Evolutionary conservation across 164 flowering plant species (phyloP).

Genomic region (Stephania cephalantha): DNA sequence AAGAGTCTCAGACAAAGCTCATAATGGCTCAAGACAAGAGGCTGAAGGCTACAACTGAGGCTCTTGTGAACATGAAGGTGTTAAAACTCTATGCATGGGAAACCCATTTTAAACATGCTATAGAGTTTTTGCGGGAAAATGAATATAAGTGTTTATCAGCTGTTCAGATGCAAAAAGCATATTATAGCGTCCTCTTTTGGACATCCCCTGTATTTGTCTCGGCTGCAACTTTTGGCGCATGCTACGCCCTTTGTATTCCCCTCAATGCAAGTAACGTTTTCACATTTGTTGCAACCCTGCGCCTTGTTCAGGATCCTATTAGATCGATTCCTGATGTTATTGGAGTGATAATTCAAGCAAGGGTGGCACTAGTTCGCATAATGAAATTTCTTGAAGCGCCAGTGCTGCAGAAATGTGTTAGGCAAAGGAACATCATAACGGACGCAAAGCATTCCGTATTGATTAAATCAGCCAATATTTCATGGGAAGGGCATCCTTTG

Average conservation of each 20-base stretch:
- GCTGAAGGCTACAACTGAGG: slow-evolving; percentile 48
- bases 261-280: slow-evolving; percentile 61
- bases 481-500: slow-evolving; percentile 39
- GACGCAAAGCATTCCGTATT: slow-evolving; percentile 21
- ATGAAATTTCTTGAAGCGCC: slow-evolving; percentile 54
- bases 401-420: slow-evolving; percentile 34
- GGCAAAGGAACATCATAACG: slow-evolving; percentile 6
- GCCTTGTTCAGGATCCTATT: slow-evolving; percentile 67
- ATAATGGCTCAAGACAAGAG: slow-evolving; percentile 58
- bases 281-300: slow-evolving; percentile 64
- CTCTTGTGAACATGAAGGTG: slow-evolving; percentile 57
- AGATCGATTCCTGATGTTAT: slow-evolving; percentile 50
- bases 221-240: slow-evolving; percentile 51
- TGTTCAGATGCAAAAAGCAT: slow-evolving; percentile 39
- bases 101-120: slow-evolving; percentile 43
- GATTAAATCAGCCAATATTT: slow-evolving; percentile 27
- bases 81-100: slow-evolving; percentile 77
- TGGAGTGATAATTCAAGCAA: slow-evolving; percentile 48
- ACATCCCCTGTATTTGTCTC: slow-evolving; percentile 59
- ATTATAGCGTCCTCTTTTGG: slow-evolving; percentile 52
- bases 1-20: slow-evolving; percentile 45
- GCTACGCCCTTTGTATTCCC: slow-evolving; percentile 48
- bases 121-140: slow-evolving; percentile 34
- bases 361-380: slow-evolving; percentile 49
- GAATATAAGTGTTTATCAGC: slow-evolving; percentile 55